Percentiles rank a stretch among this genome's conserved stretches.
phyloP scores from a whole-genome alignment of 805 yeast species.

The Candida anglica region DNA sequence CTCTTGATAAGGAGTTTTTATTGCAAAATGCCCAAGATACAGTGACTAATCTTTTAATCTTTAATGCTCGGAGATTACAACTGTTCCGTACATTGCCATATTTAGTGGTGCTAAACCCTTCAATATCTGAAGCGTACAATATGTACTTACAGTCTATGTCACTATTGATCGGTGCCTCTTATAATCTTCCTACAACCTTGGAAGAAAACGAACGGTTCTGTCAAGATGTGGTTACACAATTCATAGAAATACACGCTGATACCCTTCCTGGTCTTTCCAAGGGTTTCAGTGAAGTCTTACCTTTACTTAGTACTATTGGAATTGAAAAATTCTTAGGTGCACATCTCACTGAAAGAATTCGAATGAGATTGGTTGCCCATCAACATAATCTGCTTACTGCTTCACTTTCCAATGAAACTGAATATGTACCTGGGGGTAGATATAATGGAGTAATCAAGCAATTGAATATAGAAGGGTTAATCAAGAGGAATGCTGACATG shows the following conservation, averaged over 20 bases:
- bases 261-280: conserved; percentile 77
- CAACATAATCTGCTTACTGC: conserved; percentile 70
- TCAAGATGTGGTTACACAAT: conserved; percentile 44
- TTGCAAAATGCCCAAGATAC: conserved; percentile 52
- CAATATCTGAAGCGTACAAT: conserved; percentile 72
- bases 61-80: conserved; percentile 66
- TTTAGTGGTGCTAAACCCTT: conserved; percentile 80
- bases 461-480: conserved; percentile 58
- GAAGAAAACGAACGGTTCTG: conserved; percentile 56
- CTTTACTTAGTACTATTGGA: conserved; percentile 40
- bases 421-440: conserved; percentile 54
- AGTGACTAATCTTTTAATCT: conserved; percentile 50
- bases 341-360: conserved; percentile 79
- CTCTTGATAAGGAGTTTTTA: conserved; percentile 34
- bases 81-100: conserved; percentile 77
- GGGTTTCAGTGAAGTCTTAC: conserved; percentile 70
- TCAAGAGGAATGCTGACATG: conserved; percentile 62
- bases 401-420: conserved; percentile 19
- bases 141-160: conserved; percentile 68
- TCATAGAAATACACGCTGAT: conserved; percentile 77
- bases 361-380: conserved; percentile 81
- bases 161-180: conserved; percentile 27
- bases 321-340: conserved; percentile 64
- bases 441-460: conserved; percentile 56
- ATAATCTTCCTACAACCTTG: conserved; percentile 38